Conservation (phyloP, 768 basidiomycete genomes). For the Austroboletus eburneus region DNA sequence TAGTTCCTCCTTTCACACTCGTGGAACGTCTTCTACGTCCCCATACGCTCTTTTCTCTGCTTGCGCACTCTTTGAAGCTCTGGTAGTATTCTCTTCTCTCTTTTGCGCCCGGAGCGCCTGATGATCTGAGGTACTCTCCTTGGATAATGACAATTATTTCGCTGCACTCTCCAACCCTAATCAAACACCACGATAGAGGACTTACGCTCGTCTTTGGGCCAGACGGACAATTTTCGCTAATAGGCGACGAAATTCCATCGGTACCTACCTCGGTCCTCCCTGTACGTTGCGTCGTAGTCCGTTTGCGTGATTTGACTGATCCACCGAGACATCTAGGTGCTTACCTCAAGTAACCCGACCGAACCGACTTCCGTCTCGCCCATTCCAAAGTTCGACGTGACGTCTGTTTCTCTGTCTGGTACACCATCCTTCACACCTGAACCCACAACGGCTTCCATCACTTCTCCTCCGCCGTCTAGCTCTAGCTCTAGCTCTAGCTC, state of each 20-base stretch:
- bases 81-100: constrained; percentile 10
- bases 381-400: constrained; percentile 19
- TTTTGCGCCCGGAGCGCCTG: constrained; percentile 29
- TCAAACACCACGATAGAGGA: constrained; percentile 15
- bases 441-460: background rate
- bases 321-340: constrained; percentile 4
- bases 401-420: constrained; percentile 7
- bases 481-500: constrained; percentile 3
- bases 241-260: constrained; percentile 10
- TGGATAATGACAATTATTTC: constrained; percentile 20
- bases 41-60: constrained; percentile 1
- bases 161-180: constrained; percentile 5
- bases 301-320: background rate
- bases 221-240: constrained; percentile 25
- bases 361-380: constrained; percentile 4
- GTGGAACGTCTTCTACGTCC: constrained; percentile 3
- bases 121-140: constrained; percentile 15
- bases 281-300: constrained; percentile 2
- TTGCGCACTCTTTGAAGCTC: constrained; percentile 8
- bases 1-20: background rate
- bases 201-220: constrained; percentile 26
- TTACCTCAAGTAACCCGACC: background rate
- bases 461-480: constrained; percentile 5
- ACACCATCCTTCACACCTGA: constrained; percentile 2
- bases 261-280: background rate